These are phyloP conservation scores for Phaffia tasmanica DNA, from an alignment of 768 basidiomycete genomes.

Conservation along the genomic window DNA sequence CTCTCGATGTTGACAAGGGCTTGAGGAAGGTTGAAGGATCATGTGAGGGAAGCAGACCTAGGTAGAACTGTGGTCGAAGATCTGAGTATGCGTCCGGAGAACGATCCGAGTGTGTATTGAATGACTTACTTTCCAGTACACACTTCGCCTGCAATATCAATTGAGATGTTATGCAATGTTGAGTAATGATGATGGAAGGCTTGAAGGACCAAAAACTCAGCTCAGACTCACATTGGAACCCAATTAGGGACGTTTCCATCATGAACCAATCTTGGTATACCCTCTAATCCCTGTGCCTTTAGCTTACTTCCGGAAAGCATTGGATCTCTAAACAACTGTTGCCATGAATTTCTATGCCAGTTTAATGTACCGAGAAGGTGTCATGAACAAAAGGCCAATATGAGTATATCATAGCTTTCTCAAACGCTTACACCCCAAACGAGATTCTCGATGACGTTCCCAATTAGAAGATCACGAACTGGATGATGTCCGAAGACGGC, in stretches of 20 bases:
- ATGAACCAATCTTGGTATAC: neutral
- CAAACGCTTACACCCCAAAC: no score
- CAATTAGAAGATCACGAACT: no score
- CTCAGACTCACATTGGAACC: constrained; percentile 17
- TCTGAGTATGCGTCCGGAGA: constrained; percentile 18
- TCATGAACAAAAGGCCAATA: no score
- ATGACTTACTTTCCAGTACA: constrained; percentile 20
- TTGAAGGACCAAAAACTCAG: neutral
- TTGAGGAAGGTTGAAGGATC: constrained; percentile 34
- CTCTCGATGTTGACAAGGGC: constrained; percentile 11
- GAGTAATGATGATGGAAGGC: neutral
- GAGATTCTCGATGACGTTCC: no score
- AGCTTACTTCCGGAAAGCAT: constrained; percentile 11
- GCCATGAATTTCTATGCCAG: constrained; percentile 13
- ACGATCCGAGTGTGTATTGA: neutral
- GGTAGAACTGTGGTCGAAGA: constrained; percentile 25
- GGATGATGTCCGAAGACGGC: no score
- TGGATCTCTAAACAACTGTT: constrained; percentile 14
- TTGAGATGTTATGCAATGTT: no score
- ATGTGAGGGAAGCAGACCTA: constrained; percentile 28
- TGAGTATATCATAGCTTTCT: no score
- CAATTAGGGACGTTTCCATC: constrained; percentile 5
- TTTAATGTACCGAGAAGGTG: no score
- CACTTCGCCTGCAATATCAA: constrained; percentile 10
- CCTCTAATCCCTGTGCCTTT: neutral